These are phyloP conservation scores for Emydomyces testavorans DNA, from an alignment of 2,329 filamentous ascomycete genomes.

Conservation along the genomic window DNA sequence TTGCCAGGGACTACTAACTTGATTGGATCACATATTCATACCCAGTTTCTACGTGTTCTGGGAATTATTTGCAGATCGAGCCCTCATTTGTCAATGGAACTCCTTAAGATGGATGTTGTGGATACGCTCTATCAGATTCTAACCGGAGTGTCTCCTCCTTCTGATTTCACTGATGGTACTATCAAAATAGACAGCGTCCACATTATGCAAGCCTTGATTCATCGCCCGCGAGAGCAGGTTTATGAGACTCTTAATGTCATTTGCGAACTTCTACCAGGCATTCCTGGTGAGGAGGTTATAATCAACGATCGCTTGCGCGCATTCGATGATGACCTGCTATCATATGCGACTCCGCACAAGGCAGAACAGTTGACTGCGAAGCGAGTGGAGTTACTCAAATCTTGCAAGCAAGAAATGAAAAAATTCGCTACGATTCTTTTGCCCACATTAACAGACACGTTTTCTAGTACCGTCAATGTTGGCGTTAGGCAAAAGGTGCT, in stretches of 20 bases:
- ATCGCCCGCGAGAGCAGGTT: conserved; percentile 87
- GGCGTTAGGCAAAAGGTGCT: conserved; percentile 91
- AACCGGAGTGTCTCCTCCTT: conserved; percentile 85
- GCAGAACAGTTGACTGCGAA: conserved; percentile 56
- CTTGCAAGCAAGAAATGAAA: conserved; percentile 76
- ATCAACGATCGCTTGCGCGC: conserved; percentile 39
- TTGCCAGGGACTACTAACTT: conserved; percentile 91
- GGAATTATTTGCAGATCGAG: conserved; percentile 85
- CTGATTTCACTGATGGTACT: conserved; percentile 52
- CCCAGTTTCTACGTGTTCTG: conserved; percentile 84
- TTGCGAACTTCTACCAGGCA: conserved; percentile 76
- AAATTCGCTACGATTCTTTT: conserved; percentile 88
- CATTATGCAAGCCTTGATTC: conserved; percentile 97
- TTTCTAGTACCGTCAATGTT: conserved; percentile 93
- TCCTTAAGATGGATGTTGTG: conserved; percentile 93
- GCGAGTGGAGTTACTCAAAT: conserved; percentile 65
- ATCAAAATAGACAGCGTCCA: conserved; percentile 84
- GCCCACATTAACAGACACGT: conserved; percentile 89
- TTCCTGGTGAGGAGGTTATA: conserved; percentile 45
- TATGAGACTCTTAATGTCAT: conserved; percentile 96
- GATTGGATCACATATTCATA: conserved; percentile 88
- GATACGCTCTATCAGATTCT: conserved; percentile 96
- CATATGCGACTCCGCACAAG: conserved; percentile 23
- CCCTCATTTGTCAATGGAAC: conserved; percentile 71
- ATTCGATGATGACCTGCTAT: conserved; percentile 37